Base-by-base conservation (phyloP, 345 rosid genomes). In the Pseudoturritis turrita region DNA sequence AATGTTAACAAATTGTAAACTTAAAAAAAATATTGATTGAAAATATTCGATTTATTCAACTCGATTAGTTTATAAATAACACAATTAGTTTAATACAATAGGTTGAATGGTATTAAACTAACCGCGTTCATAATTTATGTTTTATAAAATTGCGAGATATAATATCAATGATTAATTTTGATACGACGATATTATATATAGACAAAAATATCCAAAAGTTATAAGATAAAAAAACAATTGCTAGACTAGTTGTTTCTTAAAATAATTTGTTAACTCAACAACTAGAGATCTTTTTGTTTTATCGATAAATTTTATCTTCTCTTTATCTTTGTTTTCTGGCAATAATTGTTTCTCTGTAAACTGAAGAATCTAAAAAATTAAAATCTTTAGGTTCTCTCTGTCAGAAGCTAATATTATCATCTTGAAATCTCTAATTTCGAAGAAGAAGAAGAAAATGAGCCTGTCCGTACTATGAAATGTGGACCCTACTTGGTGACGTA, bases 401-500 rank as follows among this genome's bases (percentile, higher is more conserved):
- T 31, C 52, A 40, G 22, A 62, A 59, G 33, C 33, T 3, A 61
- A n/a, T 7, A 13, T 29, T 11, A n/a, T 40, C 22, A 62, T 31
- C 54, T 41, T 21, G 3, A 15, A 41, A 43, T 41, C 55, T 54
- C 25, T 13, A 67, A 62, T 25, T 22, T 36, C 40, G 7, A 53
- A 39, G 35, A 10, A 41, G 28, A 3, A 10, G 22, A 54, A 51
- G 39, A n/a, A 63, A 51, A 22, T 8, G 35, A 39, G 50, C 19
- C 37, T 17, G 49, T 46, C 51, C 65, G 57, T 46, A 65, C 44
- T 28, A 41, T 21, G 53, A n/a, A 39, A 8, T 11, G 6, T 43
- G 23, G 80, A 75, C 62, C 68, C 74, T 58, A 36, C 51, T 12
- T 4, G 7, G 19, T 76, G 80, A 80, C 77, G 82, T 61, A 41